Conservation (phyloP, 148 eudicot genomes). For the Camellia lanceoleosa region DNA sequence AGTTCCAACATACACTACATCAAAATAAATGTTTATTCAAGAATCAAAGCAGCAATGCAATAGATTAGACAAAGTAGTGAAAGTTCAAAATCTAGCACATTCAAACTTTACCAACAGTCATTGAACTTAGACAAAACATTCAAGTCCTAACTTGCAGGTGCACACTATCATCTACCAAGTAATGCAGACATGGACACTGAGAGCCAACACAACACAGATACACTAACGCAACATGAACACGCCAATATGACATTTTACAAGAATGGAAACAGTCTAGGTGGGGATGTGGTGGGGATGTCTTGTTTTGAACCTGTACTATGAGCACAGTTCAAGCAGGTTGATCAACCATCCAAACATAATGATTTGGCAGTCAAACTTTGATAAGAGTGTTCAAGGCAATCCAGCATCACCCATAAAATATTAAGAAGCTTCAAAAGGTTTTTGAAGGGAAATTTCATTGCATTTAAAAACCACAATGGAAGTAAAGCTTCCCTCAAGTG, state of each 20-base stretch:
- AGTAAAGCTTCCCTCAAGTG: background rate
- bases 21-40: background rate
- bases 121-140: background rate
- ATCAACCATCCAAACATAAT: too few relatives aligned
- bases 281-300: too few relatives aligned
- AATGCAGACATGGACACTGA: background rate
- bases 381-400: too few relatives aligned
- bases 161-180: background rate
- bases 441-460: too few relatives aligned
- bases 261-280: too few relatives aligned
- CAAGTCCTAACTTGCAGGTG: conserved; percentile 1
- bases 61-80: background rate
- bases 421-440: too few relatives aligned
- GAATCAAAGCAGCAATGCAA: background rate
- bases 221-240: background rate
- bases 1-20: conserved; percentile 60
- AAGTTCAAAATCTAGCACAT: background rate
- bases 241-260: background rate
- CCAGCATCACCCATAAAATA: too few relatives aligned
- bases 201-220: background rate
- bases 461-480: too few relatives aligned
- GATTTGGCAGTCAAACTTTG: too few relatives aligned
- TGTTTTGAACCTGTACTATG: too few relatives aligned
- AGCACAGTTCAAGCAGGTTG: too few relatives aligned
- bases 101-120: background rate